Evolutionary conservation across 1,284 basidiomycete genomes (phyloP), one percentile per base, ranked within the genome.

Genomic region (Neotropicomus parvogracilis): DNA sequence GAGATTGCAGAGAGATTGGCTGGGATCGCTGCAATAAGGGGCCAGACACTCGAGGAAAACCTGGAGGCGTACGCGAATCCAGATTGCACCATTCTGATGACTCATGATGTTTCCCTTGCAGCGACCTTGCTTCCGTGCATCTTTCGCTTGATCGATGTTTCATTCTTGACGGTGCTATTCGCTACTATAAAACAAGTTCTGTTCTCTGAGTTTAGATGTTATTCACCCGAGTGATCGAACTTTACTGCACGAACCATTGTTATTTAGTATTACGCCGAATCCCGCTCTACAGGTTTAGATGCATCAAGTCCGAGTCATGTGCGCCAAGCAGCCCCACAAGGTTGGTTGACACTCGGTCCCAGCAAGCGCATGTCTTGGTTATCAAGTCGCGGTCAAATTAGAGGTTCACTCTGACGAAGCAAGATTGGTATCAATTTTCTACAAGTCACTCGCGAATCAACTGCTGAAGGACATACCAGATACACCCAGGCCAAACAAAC

Each of bases 1-100:
- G 34, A 44, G 13, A 48, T 40, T 12, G 38, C 41, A 3, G 36
- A 51, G 3, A 16, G 1, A 6, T 26, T 52, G 12, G 50, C 50
- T 14, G 29, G 24, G 1, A 20, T 36, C 24, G 39, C 34, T 7
- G 32, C 39, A 0, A n/a, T n/a, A n/a, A 17, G 31, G 4, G 46
- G 32, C 3, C 21, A 20, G 33, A 29, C 26, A 32, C 21, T 29
- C 2, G 29, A 32, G 14, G 16, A 34, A 34, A 7, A 20, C 41
- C 6, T 27, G 4, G 5, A 34, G n/a, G 35, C 2, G 42, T 48
- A 53, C 8, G 49, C 45, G 19, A 11, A 36, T 19, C 9, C 14
- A 33, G 11, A 10, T 16, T 11, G 7, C n/a, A 32, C 24, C 49
- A 14, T 29, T 8, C 20, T 10, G 12, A 43, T n/a, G 5, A 14